Evolutionary conservation across 305 asterid species (phyloP), one percentile per base, ranked within the genome.

Genomic region (Fraxinus baroniana): DNA sequence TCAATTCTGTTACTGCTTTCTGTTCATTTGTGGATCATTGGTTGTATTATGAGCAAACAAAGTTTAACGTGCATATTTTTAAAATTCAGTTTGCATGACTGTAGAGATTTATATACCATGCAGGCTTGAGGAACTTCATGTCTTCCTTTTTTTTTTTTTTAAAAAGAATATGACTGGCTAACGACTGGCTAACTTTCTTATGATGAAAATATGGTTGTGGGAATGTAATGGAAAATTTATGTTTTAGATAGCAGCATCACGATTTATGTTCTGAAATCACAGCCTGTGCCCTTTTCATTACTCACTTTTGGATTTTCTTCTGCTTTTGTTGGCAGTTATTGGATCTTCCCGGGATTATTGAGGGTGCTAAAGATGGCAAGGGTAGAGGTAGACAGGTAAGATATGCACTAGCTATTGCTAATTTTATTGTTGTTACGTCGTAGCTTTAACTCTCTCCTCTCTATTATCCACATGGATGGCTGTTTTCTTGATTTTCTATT

Each of bases 361-460:
- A 96, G 89, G 99, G 99, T 81, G 99, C 99, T 77, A 96, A 96
- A 88, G 99, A 96, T 86, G 99, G 99, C 83, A 96, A 96, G 87
- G 99, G 99, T 80, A 92, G 99, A 92, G 99, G 99, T 88, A 93
- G 99, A 82, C 99, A 96, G 98, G 99, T 96, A 92, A 83, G 80
- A 5, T 46, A 78, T 84, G 57, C 39, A 30, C 75, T 55, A 9
- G 35, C 81, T 82, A 33, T 46, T 49, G 68, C 32, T 46, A 52
- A 17, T 32, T 52, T 35, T 71, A 71, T 77, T 84, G n/a, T 76
- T 78, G 64, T 2, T 77, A 33, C n/a, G n/a, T n/a, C n/a, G n/a
- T n/a, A n/a, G 22, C 4, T 41, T 33, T 18, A 30, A 10, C 57
- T 10, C 39, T 68, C 74, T n/a, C 52, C 28, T 15, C 3, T 24